phyloP scores from a whole-genome alignment of 805 yeast species.

The Cyberlindnera xylosilytica region DNA sequence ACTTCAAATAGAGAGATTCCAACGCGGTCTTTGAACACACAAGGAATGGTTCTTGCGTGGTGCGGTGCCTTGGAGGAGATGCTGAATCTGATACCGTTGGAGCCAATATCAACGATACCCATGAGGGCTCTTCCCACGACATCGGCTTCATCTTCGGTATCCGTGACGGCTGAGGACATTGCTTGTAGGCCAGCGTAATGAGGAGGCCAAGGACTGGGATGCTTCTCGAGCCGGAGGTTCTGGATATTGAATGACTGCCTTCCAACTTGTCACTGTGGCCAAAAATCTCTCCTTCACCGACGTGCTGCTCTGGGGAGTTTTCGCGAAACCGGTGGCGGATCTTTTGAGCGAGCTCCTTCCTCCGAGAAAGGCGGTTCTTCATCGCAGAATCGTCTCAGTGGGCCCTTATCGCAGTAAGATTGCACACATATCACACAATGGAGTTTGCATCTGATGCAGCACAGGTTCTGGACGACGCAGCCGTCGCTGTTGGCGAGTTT shows the following conservation, averaged over 20 bases:
- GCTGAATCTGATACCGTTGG: slow-evolving; percentile 71
- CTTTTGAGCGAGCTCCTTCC: no score
- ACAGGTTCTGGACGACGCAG: slow-evolving; percentile 3
- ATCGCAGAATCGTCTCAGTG: no score
- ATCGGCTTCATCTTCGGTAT: slow-evolving; percentile 45
- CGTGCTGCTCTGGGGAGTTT: not conserved
- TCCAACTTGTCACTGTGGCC: not conserved
- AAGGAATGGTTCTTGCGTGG: slow-evolving; percentile 75
- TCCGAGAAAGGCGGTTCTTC: no score
- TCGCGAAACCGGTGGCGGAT: no score
- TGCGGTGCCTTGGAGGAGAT: slow-evolving; percentile 66
- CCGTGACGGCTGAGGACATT: slow-evolving; percentile 21
- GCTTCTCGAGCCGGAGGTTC: no score
- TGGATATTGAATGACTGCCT: no score
- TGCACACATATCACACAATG: not conserved
- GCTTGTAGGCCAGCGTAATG: not conserved
- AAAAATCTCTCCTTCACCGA: not conserved
- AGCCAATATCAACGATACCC: slow-evolving; percentile 75
- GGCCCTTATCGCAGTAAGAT: no score
- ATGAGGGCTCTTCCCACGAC: slow-evolving; percentile 55
- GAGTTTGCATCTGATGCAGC: slow-evolving; percentile 4
- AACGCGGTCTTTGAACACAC: slow-evolving; percentile 70
- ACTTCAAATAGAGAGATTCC: slow-evolving; percentile 68
- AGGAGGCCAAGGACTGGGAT: no score
- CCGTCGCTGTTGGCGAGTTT: slow-evolving; percentile 4